These are phyloP conservation scores for Leccinum pellstonianum DNA, from an alignment of 768 basidiomycete genomes.

Conservation along the genomic window DNA sequence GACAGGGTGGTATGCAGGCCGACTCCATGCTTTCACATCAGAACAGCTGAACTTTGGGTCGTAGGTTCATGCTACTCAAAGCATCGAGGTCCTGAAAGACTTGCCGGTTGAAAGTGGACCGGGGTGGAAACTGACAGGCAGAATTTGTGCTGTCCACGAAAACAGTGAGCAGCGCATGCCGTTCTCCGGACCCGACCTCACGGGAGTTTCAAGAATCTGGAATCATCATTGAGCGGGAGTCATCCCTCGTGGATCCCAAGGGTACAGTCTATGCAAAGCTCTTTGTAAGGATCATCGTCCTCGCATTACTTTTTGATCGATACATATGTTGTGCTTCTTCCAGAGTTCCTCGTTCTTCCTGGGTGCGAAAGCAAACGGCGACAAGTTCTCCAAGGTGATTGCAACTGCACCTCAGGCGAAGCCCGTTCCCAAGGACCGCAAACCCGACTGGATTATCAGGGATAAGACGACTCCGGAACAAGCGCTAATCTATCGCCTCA, in stretches of 20 bases:
- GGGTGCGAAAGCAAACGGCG: slow-evolving; percentile 61
- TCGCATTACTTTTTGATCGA: background rate
- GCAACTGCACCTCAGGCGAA: slow-evolving; percentile 61
- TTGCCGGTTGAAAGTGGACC: slow-evolving; percentile 72
- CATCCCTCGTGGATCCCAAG: slow-evolving; percentile 57
- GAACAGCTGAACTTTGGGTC: background rate
- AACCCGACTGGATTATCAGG: slow-evolving; percentile 57
- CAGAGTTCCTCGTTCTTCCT: slow-evolving; percentile 69
- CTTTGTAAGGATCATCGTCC: slow-evolving; percentile 43
- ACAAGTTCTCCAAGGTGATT: slow-evolving; percentile 61
- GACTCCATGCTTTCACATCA: background rate
- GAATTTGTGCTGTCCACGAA: slow-evolving; percentile 70
- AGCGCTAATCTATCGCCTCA: slow-evolving; percentile 69
- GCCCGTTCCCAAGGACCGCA: slow-evolving; percentile 56
- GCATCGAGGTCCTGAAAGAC: slow-evolving; percentile 76
- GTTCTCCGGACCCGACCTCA: background rate
- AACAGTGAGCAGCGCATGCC: slow-evolving; percentile 57
- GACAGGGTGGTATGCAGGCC: slow-evolving; percentile 57
- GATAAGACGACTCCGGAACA: slow-evolving; percentile 67
- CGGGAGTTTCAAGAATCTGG: slow-evolving; percentile 55
- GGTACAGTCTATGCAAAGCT: slow-evolving; percentile 62
- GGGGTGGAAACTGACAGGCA: slow-evolving; percentile 73
- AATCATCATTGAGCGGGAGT: slow-evolving; percentile 67
- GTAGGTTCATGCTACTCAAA: slow-evolving; percentile 77
- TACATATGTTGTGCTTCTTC: background rate